Conservation (phyloP, 108 stramenopile species). For the Epipyxis sp. region DNA sequence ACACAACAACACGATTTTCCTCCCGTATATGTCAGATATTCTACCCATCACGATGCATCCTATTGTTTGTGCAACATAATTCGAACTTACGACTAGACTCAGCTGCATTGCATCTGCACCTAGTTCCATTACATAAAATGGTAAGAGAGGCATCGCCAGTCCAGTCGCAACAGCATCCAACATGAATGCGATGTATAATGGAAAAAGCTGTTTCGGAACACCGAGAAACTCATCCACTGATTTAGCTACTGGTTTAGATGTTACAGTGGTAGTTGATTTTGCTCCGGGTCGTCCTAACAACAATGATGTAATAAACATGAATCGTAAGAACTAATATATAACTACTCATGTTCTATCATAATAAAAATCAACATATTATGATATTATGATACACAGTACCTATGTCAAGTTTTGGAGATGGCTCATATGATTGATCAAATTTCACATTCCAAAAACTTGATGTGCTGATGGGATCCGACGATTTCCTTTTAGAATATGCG, state of each 20-base stretch:
- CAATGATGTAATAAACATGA: no score
- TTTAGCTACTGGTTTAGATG: no score
- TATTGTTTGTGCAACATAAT: conserved; percentile 36
- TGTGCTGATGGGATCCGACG: conserved; percentile 32
- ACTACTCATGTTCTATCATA: background rate
- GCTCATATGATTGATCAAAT: conserved; percentile 33
- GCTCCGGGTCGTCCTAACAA: no score
- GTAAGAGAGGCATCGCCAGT: conserved; percentile 45
- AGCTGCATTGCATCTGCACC: conserved; percentile 49
- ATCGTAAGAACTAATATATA: no score
- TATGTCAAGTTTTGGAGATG: background rate
- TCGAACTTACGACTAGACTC: conserved; percentile 35
- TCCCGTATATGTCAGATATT: conserved; percentile 45
- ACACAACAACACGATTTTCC: conserved; percentile 42
- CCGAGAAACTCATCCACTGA: background rate
- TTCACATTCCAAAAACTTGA: conserved; percentile 39
- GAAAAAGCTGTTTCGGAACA: conserved; percentile 16
- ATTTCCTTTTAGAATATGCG: background rate
- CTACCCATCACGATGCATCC: conserved; percentile 46
- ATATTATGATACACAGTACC: background rate
- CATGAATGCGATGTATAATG: conserved; percentile 1
- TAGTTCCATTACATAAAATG: conserved; percentile 50
- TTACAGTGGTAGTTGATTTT: no score
- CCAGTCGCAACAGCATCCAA: conserved; percentile 30
- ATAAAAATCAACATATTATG: background rate